Percentiles rank a stretch among this genome's conserved stretches.
These are phyloP conservation scores for Stevia rebaudiana DNA, from an alignment of 140 eudicot species.

Conservation along the genomic window DNA sequence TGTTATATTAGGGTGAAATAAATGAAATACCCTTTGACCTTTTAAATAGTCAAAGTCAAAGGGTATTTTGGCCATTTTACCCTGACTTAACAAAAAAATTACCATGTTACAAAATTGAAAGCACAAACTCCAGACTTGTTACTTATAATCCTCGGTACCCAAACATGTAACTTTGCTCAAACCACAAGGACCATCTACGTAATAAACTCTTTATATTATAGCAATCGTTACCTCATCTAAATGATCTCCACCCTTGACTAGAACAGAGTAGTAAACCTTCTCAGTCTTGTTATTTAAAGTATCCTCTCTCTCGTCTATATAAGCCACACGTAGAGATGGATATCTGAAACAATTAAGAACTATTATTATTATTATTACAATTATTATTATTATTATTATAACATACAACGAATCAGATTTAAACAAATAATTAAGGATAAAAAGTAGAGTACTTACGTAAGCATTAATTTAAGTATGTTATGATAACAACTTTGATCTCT, in stretches of 20 bases:
- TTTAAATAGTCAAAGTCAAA: too few species aligned
- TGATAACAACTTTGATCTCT: constrained; percentile 67
- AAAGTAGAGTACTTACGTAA: constrained; percentile 39
- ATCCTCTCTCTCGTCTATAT: constrained; percentile 85
- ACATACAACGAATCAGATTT: not conserved
- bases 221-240: constrained; percentile 93
- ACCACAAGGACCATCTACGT: too few species aligned
- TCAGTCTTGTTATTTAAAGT: constrained; percentile 40
- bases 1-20: too few species aligned
- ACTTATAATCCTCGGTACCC: too few species aligned
- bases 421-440: not conserved
- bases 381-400: not conserved
- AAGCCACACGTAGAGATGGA: constrained; percentile 93
- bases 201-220: too few species aligned
- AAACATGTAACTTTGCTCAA: too few species aligned
- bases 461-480: constrained; percentile 84
- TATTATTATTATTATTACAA: too few species aligned
- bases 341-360: constrained; percentile 51
- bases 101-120: too few species aligned
- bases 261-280: constrained; percentile 85
- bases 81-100: too few species aligned
- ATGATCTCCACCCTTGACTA: constrained; percentile 91
- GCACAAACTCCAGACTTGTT: too few species aligned
- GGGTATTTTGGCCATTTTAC: too few species aligned
- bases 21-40: too few species aligned